Evolutionary conservation across 257 asterid species (phyloP), one percentile per base, ranked within the genome.

Genomic region (Verbena officinalis): DNA sequence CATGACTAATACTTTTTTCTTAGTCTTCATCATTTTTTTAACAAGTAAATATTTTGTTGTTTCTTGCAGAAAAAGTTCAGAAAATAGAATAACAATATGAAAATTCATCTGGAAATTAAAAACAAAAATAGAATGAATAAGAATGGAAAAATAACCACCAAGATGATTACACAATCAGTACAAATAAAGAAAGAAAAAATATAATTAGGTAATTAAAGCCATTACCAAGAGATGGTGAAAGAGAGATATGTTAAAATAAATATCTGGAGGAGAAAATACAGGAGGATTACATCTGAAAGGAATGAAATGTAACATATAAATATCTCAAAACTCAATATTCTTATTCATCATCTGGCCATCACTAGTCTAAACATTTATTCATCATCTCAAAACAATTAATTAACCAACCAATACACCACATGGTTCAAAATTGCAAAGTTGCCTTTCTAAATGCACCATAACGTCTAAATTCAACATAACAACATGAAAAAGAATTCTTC

Each of bases 301-400:
- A 55, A 17, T 62, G 7, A 27, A 22, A 2, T 30, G 33, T 15
- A 53, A 16, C 60, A 68, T 34, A 34, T 44, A 23, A 19, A 58
- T 19, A 53, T 22, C 59, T 44, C 54, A 31, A 39, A 64, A 65
- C 7, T 15, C 53, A 54, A 14, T 42, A 69, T 52, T 43, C 62
- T n/a, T 17, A 46, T 15, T 20, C 60, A 64, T 61, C 70, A 55
- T 56, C 57, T 63, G 44, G 21, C 73, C 59, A 60, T 55, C 61
- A 40, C 38, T 54, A 66, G 39, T 49, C 59, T 17, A 68, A 59
- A 19, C 53, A 20, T 1, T 46, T 27, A 24, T n/a, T n/a, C n/a
- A n/a, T n/a, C n/a, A 62, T 21, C 43, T 2, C 39, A 46, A 48
- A 59, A 15, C 9, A 45, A 46, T 31, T 22, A 46, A 61, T 21